Evolutionary conservation across 495 filamentous ascomycete species (phyloP).

Genomic region (Hypoxylon trugodes): DNA sequence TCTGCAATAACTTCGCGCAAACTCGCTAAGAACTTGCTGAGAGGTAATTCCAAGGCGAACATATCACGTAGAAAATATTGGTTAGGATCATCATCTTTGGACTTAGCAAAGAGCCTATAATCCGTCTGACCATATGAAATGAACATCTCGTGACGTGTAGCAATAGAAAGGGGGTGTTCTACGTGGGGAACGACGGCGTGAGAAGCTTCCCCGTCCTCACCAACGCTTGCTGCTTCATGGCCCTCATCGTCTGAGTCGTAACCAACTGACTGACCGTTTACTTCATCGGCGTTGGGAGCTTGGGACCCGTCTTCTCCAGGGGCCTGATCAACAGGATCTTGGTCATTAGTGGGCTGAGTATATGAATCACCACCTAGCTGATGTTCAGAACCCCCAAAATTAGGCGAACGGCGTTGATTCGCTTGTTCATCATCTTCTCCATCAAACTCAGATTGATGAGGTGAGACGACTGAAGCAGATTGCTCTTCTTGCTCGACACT

Average conservation of each 20-base stretch:
- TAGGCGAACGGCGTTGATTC: constrained; percentile 7
- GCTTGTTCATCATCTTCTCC: constrained; percentile 10
- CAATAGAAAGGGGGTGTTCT: constrained; percentile 37
- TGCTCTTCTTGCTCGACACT: constrained; percentile 1
- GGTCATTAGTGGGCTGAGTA: constrained; percentile 43
- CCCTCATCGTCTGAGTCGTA: constrained; percentile 4
- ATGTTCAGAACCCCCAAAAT: constrained; percentile 52
- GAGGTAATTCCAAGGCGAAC: constrained; percentile 61
- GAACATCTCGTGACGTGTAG: constrained; percentile 38
- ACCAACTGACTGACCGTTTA: constrained; percentile 2
- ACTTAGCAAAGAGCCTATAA: constrained; percentile 76
- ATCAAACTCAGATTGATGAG: constrained; percentile 3
- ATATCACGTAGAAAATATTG: constrained; percentile 79
- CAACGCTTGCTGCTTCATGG: not conserved
- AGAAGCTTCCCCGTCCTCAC: constrained; percentile 13
- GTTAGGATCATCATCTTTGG: constrained; percentile 69
- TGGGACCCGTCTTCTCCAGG: constrained; percentile 22
- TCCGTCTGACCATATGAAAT: constrained; percentile 71
- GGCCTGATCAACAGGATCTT: constrained; percentile 26
- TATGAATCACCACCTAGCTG: constrained; percentile 51
- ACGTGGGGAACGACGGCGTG: not conserved
- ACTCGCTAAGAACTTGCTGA: constrained; percentile 68
- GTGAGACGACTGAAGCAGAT: not conserved
- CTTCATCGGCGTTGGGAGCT: constrained; percentile 16
- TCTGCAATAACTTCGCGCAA: constrained; percentile 72